Percentiles rank a stretch among this genome's conserved stretches.
Conservation (phyloP, 2,329 filamentous ascomycete species). For the Setomelanomma holmii region DNA sequence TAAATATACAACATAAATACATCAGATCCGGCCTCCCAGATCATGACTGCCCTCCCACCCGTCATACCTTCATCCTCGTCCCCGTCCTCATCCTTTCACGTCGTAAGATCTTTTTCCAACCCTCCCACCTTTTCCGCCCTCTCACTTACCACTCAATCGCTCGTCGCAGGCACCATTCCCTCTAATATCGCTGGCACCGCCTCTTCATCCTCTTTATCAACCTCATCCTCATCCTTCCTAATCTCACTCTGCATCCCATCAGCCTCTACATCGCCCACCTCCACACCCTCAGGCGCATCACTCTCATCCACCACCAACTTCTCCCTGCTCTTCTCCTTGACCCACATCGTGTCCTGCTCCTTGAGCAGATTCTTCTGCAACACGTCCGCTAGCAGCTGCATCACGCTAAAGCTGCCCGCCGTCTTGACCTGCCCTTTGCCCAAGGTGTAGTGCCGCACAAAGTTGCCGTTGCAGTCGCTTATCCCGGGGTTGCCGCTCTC, state of each 20-base stretch:
- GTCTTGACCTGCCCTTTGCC: constrained; percentile 19
- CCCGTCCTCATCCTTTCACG: too few species aligned
- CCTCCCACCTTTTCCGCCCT: too few species aligned
- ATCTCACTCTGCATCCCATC: neutral
- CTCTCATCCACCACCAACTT: neutral
- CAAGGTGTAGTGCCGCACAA: constrained; percentile 38
- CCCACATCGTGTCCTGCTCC: neutral
- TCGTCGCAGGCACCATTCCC: constrained; percentile 2
- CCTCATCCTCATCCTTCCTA: neutral
- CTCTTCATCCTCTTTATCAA: neutral
- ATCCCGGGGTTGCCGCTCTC: constrained; percentile 14
- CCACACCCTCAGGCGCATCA: neutral
- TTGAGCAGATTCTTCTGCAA: neutral
- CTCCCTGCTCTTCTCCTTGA: neutral
- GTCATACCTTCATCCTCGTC: too few species aligned
- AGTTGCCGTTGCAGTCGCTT: constrained; percentile 36
- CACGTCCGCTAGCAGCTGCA: constrained; percentile 8
- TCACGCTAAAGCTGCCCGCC: constrained; percentile 21
- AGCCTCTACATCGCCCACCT: too few species aligned
- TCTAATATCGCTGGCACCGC: constrained; percentile 1
- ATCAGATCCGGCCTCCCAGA: too few species aligned
- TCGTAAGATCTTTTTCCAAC: too few species aligned
- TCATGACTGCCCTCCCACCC: too few species aligned
- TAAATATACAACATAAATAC: neutral
- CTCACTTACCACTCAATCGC: too few species aligned